Evolutionary conservation across 2,329 filamentous ascomycete genomes (phyloP).

Genomic region (Phaeosphaeria sp.): DNA sequence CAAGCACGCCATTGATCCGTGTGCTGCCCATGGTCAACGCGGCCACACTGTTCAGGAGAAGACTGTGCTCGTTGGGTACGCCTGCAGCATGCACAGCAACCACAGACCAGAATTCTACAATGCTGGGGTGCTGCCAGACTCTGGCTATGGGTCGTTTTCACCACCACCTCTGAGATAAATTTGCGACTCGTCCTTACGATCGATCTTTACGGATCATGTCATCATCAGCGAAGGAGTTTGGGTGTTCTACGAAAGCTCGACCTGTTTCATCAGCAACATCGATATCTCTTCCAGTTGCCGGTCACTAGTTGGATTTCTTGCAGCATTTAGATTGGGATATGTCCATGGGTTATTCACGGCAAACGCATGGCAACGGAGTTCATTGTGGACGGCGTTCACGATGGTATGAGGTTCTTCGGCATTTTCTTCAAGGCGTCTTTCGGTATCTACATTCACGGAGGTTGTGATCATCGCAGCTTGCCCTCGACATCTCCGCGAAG

Average conservation of each 20-base stretch:
- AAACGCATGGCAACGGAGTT: constrained; percentile 40
- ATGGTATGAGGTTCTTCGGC: constrained; percentile 11
- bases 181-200: not conserved
- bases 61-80: constrained; percentile 82
- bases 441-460: not conserved
- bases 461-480: constrained; percentile 4
- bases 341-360: constrained; percentile 9
- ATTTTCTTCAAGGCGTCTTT: not conserved
- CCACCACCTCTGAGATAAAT: constrained; percentile 19
- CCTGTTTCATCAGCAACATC: constrained; percentile 1
- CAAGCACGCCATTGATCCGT: constrained; percentile 84
- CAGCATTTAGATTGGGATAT: constrained; percentile 14
- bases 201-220: not conserved
- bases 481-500: constrained; percentile 21
- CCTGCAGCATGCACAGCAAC: constrained; percentile 67
- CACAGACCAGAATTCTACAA: constrained; percentile 32
- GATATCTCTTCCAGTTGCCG: constrained; percentile 28
- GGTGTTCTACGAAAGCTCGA: constrained; percentile 7
- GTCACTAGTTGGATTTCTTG: constrained; percentile 19
- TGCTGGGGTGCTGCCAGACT: constrained; percentile 34
- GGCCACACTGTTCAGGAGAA: constrained; percentile 76
- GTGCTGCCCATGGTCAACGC: constrained; percentile 74
- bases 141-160: constrained; percentile 39
- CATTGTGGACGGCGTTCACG: constrained; percentile 34
- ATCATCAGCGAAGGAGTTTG: constrained; percentile 6